These are phyloP conservation scores for Amanita molliuscula DNA, from an alignment of 768 basidiomycete genomes.

Conservation along the genomic window DNA sequence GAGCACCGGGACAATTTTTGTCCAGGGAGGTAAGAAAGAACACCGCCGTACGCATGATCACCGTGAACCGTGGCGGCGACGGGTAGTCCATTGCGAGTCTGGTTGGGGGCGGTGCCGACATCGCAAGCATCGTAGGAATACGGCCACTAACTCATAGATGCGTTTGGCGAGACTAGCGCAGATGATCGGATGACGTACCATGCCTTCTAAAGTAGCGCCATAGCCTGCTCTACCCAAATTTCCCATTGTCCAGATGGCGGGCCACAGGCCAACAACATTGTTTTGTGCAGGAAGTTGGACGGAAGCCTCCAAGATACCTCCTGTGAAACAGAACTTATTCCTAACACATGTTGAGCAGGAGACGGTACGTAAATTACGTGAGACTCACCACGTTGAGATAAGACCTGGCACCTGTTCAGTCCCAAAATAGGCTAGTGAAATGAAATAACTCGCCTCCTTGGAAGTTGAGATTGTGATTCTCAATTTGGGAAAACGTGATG, in stretches of 20 bases:
- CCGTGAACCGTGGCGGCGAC: slow-evolving; percentile 48
- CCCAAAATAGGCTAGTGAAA: slow-evolving; percentile 20
- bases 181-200: slow-evolving; percentile 27
- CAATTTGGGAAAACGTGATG: slow-evolving; percentile 51
- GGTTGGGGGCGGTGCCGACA: slow-evolving; percentile 71
- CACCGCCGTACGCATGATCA: slow-evolving; percentile 25
- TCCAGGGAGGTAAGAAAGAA: slow-evolving; percentile 62
- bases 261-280: slow-evolving; percentile 62
- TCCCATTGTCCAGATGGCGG: slow-evolving; percentile 69
- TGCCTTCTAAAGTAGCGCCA: slow-evolving; percentile 74
- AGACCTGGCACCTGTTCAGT: slow-evolving; percentile 20
- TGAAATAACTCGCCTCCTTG: slow-evolving; percentile 42
- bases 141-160: slow-evolving; percentile 47
- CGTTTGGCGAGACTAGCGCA: slow-evolving; percentile 4
- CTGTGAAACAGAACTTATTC: slow-evolving; percentile 86
- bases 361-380: slow-evolving; percentile 12
- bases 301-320: slow-evolving; percentile 55
- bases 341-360: slow-evolving; percentile 14
- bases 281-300: slow-evolving; percentile 53
- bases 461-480: slow-evolving; percentile 54
- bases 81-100: slow-evolving; percentile 59
- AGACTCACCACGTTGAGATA: slow-evolving; percentile 31
- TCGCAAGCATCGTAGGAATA: slow-evolving; percentile 76
- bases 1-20: slow-evolving; percentile 79
- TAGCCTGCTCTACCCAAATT: slow-evolving; percentile 67